These are phyloP conservation scores for Acanthamoeba royreba DNA, from an alignment of 208 protist species.

Conservation along the genomic window DNA sequence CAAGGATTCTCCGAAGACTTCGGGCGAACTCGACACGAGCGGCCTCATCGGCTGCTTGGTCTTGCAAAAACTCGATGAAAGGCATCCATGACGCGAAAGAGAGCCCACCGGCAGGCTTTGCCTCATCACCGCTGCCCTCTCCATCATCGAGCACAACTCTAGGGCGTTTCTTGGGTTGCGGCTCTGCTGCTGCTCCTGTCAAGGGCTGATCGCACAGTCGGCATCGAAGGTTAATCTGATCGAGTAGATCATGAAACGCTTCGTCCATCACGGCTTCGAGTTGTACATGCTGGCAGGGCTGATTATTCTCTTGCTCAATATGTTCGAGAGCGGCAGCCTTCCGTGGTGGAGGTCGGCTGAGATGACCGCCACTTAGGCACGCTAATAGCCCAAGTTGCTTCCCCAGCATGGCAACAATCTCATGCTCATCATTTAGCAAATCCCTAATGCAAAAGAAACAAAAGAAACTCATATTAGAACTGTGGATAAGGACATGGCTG, in stretches of 20 bases:
- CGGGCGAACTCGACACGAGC: neutral
- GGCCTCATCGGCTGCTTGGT: neutral
- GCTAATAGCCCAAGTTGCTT: neutral
- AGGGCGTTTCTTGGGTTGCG: neutral
- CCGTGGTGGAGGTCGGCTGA: neutral
- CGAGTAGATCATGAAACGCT: neutral
- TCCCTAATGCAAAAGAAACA: neutral
- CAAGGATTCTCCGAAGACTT: neutral
- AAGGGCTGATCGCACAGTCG: neutral
- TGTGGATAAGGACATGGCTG: too few species aligned
- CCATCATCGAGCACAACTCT: neutral
- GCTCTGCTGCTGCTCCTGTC: neutral
- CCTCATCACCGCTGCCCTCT: neutral
- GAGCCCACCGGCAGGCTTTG: neutral
- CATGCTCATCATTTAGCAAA: neutral
- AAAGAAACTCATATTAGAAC: neutral
- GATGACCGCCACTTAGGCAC: neutral
- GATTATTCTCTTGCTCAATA: neutral
- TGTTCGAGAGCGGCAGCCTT: neutral
- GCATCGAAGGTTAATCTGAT: slow-evolving; percentile 2
- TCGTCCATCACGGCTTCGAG: neutral
- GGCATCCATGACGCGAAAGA: neutral
- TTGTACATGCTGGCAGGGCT: neutral
- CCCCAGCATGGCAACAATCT: neutral
- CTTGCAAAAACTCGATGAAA: neutral